Percentiles rank a stretch among this genome's conserved stretches.
These are phyloP conservation scores for Coemansia sp. DNA, from an alignment of 192 early-diverging fungal species.

Conservation along the genomic window DNA sequence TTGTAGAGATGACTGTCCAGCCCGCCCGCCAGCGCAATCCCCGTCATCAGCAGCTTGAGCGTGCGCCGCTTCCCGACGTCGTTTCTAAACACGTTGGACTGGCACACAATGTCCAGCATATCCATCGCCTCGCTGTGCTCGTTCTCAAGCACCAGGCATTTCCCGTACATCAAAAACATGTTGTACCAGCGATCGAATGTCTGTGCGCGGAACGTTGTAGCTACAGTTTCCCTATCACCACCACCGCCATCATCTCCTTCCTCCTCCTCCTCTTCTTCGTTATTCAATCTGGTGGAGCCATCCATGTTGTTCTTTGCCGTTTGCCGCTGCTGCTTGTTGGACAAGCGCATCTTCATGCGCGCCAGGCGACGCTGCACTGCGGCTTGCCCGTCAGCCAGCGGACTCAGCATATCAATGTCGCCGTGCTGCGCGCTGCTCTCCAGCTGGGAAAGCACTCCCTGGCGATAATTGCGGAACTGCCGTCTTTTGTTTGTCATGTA, in stretches of 20 bases:
- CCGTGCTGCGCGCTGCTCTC: slow-evolving; percentile 24
- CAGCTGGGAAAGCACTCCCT: slow-evolving; percentile 13
- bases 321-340: slow-evolving; percentile 15
- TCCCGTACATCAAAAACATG: slow-evolving; percentile 48
- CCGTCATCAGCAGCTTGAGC: slow-evolving; percentile 23
- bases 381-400: slow-evolving; percentile 17
- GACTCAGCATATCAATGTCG: slow-evolving; percentile 9
- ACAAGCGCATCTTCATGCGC: slow-evolving; percentile 33
- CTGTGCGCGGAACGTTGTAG: slow-evolving; percentile 51
- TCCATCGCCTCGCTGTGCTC: slow-evolving; percentile 21
- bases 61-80: slow-evolving; percentile 9
- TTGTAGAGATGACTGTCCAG: slow-evolving; percentile 26
- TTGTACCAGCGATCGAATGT: slow-evolving; percentile 43
- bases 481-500: slow-evolving; percentile 19
- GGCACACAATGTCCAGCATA: slow-evolving; percentile 34
- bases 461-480: slow-evolving; percentile 48
- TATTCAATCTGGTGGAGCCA: background rate
- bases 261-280: slow-evolving; percentile 7
- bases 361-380: slow-evolving; percentile 37
- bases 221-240: background rate
- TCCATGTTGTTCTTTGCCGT: background rate
- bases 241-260: too few species aligned
- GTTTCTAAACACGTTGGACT: slow-evolving; percentile 39
- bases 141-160: slow-evolving; percentile 31
- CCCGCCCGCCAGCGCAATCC: slow-evolving; percentile 20